Base-by-base conservation (phyloP, 73 alveolate genomes). In the Paramecium bursaria region DNA sequence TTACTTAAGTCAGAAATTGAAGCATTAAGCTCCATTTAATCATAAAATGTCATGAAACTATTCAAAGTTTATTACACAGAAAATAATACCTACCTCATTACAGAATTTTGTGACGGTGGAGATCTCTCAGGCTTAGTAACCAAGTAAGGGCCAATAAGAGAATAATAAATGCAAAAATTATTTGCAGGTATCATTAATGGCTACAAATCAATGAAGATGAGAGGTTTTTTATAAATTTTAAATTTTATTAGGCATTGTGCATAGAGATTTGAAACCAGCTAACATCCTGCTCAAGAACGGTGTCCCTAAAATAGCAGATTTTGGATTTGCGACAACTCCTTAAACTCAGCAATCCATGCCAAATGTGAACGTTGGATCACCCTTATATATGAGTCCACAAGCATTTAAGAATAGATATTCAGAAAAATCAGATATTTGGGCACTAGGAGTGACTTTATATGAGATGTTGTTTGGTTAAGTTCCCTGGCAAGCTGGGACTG, bases 261-360 rank as follows among this genome's bases (percentile, higher is more conserved):
- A 79, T 49, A 52, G 89, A 54, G 89, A 79, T 49, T 48, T 79
- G 1, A 79, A 79, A 42, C 89, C 89, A 10, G 89, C 89, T 14
- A 79, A 79, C n/a, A 79, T 79, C 2, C 46, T 79, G 10, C 49
- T 79, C 26, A 79, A 79, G 46, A 50, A 47, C 22, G 55, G 67
- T 2, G 53, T 53, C 14, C 74, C 76, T 39, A 79, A 79, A 31
- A 79, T 79, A n/a, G 89, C 89, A 35, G 89, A 79, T 46, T 79
- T 79, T 79, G 89, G 89, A 53, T 79, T 79, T 23, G 82, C 82
- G 3, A 67, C 82, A 0, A 67, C 82, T 3, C 75, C 76, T 22
- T 11, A 30, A 31, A 54, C 82, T 54, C 85, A 15, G 17, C 23
- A 39, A 1, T 23, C 51, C 25, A 31, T 79, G 75, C 54, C 75